These are phyloP conservation scores for Talaromyces islandicus DNA, from an alignment of 2,329 filamentous ascomycete genomes.

Conservation along the genomic window DNA sequence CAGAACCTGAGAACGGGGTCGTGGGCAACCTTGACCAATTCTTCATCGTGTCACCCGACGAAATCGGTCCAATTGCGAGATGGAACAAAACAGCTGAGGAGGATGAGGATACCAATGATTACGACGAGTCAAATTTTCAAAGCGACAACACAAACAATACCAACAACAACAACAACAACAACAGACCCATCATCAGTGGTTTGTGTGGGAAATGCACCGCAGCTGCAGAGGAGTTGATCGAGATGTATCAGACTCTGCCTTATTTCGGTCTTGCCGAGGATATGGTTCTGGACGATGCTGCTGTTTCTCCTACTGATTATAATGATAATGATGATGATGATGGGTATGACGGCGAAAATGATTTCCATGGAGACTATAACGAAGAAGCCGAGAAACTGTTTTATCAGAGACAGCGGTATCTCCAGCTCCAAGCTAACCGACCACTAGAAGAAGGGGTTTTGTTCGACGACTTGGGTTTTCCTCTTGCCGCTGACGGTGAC, in stretches of 20 bases:
- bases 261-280: neutral
- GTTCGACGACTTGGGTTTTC: neutral
- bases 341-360: neutral
- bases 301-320: neutral
- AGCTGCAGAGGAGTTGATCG: neutral
- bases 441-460: neutral
- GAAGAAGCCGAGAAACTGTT: neutral
- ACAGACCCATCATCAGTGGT: neutral
- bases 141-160: no score
- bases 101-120: no score
- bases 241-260: neutral
- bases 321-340: neutral
- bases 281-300: neutral
- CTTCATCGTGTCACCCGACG: neutral
- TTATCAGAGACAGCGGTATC: neutral
- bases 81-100: neutral
- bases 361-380: neutral
- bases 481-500: neutral
- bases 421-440: neutral
- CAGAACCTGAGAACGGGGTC: neutral
- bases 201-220: neutral
- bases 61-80: neutral
- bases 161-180: no score
- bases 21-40: neutral
- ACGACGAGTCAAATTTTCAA: neutral